Base-by-base conservation (phyloP, 1,284 basidiomycete species). In the Phylloporus sp. region DNA sequence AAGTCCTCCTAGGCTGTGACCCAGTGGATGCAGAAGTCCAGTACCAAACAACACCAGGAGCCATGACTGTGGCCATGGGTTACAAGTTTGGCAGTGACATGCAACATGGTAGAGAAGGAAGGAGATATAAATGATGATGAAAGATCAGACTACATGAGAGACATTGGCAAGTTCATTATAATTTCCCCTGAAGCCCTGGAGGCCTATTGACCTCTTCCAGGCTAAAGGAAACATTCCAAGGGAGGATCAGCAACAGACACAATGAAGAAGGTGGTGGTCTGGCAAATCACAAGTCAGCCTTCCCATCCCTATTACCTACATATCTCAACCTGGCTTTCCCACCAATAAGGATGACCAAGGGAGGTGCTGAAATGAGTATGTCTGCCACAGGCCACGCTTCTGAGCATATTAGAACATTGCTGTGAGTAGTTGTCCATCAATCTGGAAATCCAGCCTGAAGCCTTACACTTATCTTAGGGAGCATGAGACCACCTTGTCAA, bases 381-480 rank as follows among this genome's bases (percentile, higher is more conserved):
- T 18, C 42, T 11, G n/a, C 67, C 20, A 40, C 32, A 22, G 53
- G 31, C n/a, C n/a, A n/a, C n/a, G n/a, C n/a, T n/a, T n/a, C n/a
- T n/a, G n/a, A n/a, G n/a, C n/a, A n/a, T n/a, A n/a, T n/a, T n/a
- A n/a, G n/a, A n/a, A n/a, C n/a, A n/a, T n/a, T n/a, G n/a, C 54
- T 46, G 70, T 72, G 18, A 61, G 68, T 61, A 3, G 34, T n/a
- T 10, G 11, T 10, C 5, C 4, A 3, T 22, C 20, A 3, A 6
- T 2, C 34, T 15, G 1, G 26, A 2, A 39, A 2, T 24, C n/a
- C 6, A n/a, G n/a, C n/a, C n/a, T n/a, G 8, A 17, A 15, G 34
- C 18, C 53, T 59, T 44, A 58, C 28, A n/a, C 44, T 44, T 10
- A 22, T 46, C 39, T 29, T 28, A 72, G 68, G 56, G 56, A 34